Base-by-base conservation (phyloP, 2,329 filamentous ascomycete genomes). In the Venturia carpophila region DNA sequence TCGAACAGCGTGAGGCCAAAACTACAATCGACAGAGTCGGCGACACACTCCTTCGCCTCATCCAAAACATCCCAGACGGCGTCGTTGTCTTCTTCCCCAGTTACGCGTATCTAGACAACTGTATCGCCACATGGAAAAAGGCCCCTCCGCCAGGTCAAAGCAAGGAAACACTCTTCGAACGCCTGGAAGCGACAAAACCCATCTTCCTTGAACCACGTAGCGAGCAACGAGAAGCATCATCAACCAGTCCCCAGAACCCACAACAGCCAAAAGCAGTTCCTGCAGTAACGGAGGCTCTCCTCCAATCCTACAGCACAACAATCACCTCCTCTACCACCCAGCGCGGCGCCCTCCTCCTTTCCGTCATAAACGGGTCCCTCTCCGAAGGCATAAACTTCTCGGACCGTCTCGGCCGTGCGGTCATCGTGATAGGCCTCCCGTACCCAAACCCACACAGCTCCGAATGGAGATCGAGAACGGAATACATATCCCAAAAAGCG, bases 331-430 rank as follows among this genome's bases (percentile, higher is more conserved):
- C 34, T 30, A 30, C 55, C 68, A 70, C 70, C 49, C 81, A 75
- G 1, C 80, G 83, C 60, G 92, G 92, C 0, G 93, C 90, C 0
- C 78, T 97, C 0, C 83, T 99, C 0, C 83, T 99, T 34, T 92
- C 91, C 64, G 92, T 99, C 3, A 88, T 99, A 2, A 93, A 93
- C 64, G 94, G 94, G 17, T 96, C 93, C 69, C 88, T 99, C 78
- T 96, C 91, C 66, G 94, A 99, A 77, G 94, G 94, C 69, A 99
- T 99, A 78, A 99, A 99, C 77, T 99, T 99, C 78, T 93, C 91
- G 0, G 92, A 99, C 76, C 82, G 83, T 3, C 85, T 99, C 0
- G 94, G 94, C 1, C 87, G 94, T 34, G 93, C 90, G 64, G 92
- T 99, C 10, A 80, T 96, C 17, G 89, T 97, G n/a, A 85, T 97